These are phyloP conservation scores for Crithidia acanthocephali DNA, from an alignment of 208 protist species.

Conservation along the genomic window DNA sequence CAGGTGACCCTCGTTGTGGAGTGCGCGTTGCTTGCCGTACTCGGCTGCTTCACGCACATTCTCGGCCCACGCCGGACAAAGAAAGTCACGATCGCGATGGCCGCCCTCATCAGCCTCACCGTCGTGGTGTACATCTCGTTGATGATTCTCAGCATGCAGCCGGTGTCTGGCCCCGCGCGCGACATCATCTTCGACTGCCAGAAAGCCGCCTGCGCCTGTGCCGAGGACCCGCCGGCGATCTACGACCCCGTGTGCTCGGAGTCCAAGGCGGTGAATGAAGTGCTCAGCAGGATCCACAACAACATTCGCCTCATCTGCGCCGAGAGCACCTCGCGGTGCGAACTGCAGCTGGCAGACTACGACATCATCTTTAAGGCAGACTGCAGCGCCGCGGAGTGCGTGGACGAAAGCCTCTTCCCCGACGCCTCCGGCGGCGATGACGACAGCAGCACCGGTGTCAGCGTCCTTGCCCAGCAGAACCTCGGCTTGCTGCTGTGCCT, in stretches of 20 bases:
- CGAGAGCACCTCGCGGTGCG: conserved; percentile 36
- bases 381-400: conserved; percentile 78
- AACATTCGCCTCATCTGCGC: conserved; percentile 57
- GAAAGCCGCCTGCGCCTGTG: conserved; percentile 65
- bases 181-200: conserved; percentile 69
- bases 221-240: conserved; percentile 57
- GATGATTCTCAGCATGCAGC: conserved; percentile 72
- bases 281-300: conserved; percentile 71
- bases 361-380: conserved; percentile 66
- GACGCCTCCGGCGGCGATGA: conserved; percentile 27
- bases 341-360: conserved; percentile 65
- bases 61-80: conserved; percentile 43
- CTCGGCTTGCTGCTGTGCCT: conserved; percentile 36
- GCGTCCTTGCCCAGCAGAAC: conserved; percentile 19
- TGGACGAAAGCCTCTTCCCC: conserved; percentile 60
- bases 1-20: conserved; percentile 56
- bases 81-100: conserved; percentile 39
- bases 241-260: conserved; percentile 76
- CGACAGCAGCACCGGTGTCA: conserved; percentile 16
- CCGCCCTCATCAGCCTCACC: conserved; percentile 34
- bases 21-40: conserved; percentile 51
- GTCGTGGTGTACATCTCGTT: conserved; percentile 60
- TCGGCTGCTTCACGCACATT: conserved; percentile 44
- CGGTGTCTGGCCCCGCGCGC: conserved; percentile 8
- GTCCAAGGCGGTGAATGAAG: conserved; percentile 44